Percentiles rank a stretch among this genome's conserved stretches.
Conservation (phyloP, 805 yeast species). For the Nakazawaea ishiwadae region DNA sequence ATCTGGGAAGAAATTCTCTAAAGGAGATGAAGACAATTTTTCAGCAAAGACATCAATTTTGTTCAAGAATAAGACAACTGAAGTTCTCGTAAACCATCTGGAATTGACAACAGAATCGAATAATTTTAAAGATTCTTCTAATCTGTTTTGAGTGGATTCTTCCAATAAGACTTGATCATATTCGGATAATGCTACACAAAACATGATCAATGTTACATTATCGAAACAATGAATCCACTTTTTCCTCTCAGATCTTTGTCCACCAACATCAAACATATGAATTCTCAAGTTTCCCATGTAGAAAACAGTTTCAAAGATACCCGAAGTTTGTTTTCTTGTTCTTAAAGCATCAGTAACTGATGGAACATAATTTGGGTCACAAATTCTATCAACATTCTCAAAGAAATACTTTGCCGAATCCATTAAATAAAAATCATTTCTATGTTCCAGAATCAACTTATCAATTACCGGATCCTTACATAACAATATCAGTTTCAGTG, state of each 20-base stretch:
- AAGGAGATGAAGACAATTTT: conserved; percentile 74
- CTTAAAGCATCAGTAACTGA: conserved; percentile 73
- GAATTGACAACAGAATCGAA: conserved; percentile 91
- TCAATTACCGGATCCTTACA: conserved; percentile 58
- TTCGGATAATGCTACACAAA: conserved; percentile 88
- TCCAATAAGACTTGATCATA: conserved; percentile 85
- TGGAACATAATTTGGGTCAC: conserved; percentile 60
- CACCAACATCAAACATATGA: conserved; percentile 84
- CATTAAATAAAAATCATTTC: conserved; percentile 72
- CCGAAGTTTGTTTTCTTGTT: conserved; percentile 89
- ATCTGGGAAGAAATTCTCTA: conserved; percentile 82
- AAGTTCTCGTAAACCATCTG: conserved; percentile 86
- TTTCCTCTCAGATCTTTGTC: conserved; percentile 91
- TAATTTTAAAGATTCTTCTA: conserved; percentile 76
- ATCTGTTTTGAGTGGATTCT: conserved; percentile 67
- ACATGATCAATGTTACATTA: conserved; percentile 82
- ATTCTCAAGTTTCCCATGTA: conserved; percentile 64
- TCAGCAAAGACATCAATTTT: conserved; percentile 89
- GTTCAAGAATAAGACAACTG: conserved; percentile 81
- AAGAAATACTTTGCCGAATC: conserved; percentile 83
- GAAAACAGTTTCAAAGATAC: conserved; percentile 80
- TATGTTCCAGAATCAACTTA: conserved; percentile 50
- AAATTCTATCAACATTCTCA: conserved; percentile 58
- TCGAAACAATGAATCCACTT: conserved; percentile 96
- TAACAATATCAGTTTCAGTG: conserved; percentile 42